phyloP scores from a whole-genome alignment of 257 asterid species.

The Jaltomata sinuosa region DNA sequence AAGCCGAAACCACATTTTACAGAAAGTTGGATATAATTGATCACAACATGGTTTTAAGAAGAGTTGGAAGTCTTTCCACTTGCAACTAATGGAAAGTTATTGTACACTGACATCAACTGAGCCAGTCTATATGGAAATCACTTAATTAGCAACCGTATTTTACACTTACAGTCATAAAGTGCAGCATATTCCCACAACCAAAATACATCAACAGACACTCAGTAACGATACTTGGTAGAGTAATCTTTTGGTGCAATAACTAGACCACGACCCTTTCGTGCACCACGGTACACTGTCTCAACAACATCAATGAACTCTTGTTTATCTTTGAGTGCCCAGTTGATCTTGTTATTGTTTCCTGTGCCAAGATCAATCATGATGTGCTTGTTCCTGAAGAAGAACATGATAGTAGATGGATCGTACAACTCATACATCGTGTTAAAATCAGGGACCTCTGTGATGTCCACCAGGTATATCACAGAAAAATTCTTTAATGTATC shows the following conservation, averaged over 20 bases:
- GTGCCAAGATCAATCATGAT: too few species aligned
- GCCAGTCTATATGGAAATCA: neutral
- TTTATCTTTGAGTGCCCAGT: too few species aligned
- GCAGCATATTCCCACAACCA: neutral
- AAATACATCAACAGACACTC: neutral
- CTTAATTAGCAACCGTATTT: neutral
- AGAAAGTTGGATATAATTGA: neutral
- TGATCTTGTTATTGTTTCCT: too few species aligned
- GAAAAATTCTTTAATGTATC: conserved; percentile 83
- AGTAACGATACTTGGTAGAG: conserved; percentile 89
- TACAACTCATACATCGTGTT: too few species aligned
- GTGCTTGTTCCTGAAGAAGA: too few species aligned
- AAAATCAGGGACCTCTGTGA: conserved; percentile 88
- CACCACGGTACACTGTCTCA: too few species aligned
- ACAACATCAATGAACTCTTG: too few species aligned
- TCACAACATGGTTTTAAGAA: neutral
- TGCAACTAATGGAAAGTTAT: neutral
- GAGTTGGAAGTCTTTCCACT: neutral
- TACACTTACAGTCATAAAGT: neutral
- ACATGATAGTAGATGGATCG: too few species aligned
- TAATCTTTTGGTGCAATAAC: conserved; percentile 96
- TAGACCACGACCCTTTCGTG: conserved; percentile 91
- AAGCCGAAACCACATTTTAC: too few species aligned
- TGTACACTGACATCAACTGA: neutral
- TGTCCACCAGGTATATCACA: conserved; percentile 75